These are phyloP conservation scores for Prunus mume DNA, from an alignment of 306 rosid species.

Conservation along the genomic window DNA sequence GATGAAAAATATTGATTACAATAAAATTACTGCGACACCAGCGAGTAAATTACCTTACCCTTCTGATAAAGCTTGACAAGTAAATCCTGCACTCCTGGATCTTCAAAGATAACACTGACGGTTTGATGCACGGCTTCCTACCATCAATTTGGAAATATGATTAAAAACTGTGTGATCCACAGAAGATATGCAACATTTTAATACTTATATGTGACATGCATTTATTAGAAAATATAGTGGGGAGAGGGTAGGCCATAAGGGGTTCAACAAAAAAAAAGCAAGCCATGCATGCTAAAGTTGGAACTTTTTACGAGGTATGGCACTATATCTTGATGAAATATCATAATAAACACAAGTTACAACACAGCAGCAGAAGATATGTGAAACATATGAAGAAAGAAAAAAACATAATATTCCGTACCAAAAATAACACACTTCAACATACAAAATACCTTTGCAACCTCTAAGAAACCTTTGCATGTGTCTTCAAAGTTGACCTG, in stretches of 20 bases:
- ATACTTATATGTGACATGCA: background rate
- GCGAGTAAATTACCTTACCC: slow-evolving; percentile 33
- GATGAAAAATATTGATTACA: background rate
- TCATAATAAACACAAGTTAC: background rate
- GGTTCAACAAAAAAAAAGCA: background rate
- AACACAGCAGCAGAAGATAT: background rate
- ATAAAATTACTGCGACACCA: background rate
- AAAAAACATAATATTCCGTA: background rate
- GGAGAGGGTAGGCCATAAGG: background rate
- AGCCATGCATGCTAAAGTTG: background rate
- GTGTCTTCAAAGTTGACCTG: slow-evolving; percentile 98
- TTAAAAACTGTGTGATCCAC: background rate
- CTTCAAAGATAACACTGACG: slow-evolving; percentile 94
- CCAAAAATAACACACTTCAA: background rate
- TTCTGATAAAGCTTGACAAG: slow-evolving; percentile 77
- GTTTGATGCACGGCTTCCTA: slow-evolving; percentile 96
- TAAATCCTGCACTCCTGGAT: slow-evolving; percentile 96
- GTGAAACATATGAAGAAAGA: background rate
- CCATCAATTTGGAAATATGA: slow-evolving; percentile 18
- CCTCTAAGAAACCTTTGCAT: slow-evolving; percentile 94
- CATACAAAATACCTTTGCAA: slow-evolving; percentile 72
- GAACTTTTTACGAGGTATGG: background rate
- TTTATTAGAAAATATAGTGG: background rate
- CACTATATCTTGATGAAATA: background rate
- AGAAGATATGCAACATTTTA: background rate